Conservation (phyloP, 176 grass and related monocot genomes). For the Musa beccarii region DNA sequence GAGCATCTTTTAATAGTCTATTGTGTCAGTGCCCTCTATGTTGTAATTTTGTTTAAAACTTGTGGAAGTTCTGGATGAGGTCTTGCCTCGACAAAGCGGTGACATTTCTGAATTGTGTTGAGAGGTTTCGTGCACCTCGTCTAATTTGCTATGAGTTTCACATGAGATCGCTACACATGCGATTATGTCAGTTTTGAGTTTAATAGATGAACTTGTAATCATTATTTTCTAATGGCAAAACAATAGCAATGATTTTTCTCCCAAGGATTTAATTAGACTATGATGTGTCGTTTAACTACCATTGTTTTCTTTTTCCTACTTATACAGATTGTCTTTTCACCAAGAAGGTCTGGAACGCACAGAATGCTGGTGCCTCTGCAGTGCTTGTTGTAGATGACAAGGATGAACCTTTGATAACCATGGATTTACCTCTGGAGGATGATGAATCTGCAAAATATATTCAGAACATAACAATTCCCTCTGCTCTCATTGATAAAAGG, state of each 20-base stretch:
- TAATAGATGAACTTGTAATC: not conserved
- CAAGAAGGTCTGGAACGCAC: slow-evolving; percentile 96
- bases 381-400: slow-evolving; percentile 94
- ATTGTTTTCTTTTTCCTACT: not conserved
- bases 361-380: slow-evolving; percentile 83
- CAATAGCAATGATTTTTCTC: not conserved
- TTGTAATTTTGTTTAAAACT: too few species aligned
- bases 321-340: slow-evolving; percentile 77
- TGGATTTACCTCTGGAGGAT: slow-evolving; percentile 94
- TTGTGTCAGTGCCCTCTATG: too few species aligned
- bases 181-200: not conserved
- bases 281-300: not conserved
- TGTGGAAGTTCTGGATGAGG: too few species aligned
- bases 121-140: not conserved
- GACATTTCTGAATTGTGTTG: not conserved
- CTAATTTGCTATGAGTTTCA: not conserved
- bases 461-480: slow-evolving; percentile 94
- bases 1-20: too few species aligned
- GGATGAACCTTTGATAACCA: slow-evolving; percentile 87
- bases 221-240: not conserved
- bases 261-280: not conserved
- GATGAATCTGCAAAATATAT: slow-evolving; percentile 92
- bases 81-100: too few species aligned
- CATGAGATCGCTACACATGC: not conserved
- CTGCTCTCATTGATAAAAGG: slow-evolving; percentile 72